Conservation (phyloP, 78 protist species). For the Monosiga brevicollis region DNA sequence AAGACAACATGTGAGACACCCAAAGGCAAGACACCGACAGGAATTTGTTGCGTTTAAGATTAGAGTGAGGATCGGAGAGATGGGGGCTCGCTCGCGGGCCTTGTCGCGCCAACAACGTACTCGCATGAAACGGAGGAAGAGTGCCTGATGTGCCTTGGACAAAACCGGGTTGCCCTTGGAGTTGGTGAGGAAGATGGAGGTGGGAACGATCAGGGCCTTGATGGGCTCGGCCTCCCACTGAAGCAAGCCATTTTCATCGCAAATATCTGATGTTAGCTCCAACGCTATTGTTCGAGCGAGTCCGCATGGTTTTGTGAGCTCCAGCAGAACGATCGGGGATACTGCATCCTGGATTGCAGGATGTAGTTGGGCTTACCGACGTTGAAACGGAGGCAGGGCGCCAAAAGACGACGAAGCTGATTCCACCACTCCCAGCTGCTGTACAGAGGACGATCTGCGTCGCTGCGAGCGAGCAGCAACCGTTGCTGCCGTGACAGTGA, state of each 20-base stretch:
- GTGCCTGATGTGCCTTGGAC: constrained; percentile 52
- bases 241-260: neutral
- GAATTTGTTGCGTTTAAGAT: neutral
- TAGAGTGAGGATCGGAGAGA: no score
- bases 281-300: constrained; percentile 1
- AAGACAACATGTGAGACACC: neutral
- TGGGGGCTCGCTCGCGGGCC: no score
- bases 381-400: neutral
- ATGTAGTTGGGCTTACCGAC: neutral
- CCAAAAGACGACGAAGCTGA: constrained; percentile 10
- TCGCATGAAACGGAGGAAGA: constrained; percentile 15
- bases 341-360: neutral
- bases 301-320: neutral
- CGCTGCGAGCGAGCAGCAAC: neutral
- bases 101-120: constrained; percentile 6
- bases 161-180: constrained; percentile 62
- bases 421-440: constrained; percentile 3
- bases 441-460: neutral
- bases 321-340: neutral
- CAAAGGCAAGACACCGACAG: neutral
- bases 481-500: neutral
- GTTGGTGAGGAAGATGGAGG: constrained; percentile 52
- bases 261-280: constrained; percentile 33
- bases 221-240: constrained; percentile 61
- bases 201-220: constrained; percentile 51